Base-by-base conservation (phyloP, 768 basidiomycete genomes). In the Suillus subaureus region DNA sequence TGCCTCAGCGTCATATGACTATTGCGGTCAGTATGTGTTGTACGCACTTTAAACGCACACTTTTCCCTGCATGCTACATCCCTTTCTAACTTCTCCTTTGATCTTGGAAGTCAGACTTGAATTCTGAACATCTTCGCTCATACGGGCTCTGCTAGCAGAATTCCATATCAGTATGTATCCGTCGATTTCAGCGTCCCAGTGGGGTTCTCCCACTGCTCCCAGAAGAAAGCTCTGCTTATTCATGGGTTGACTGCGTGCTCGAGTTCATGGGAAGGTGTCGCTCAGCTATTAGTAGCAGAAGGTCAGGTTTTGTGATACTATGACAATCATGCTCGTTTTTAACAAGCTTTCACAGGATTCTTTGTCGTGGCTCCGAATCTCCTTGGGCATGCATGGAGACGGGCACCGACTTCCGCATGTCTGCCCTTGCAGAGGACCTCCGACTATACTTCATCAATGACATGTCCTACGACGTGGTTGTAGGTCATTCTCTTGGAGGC, bases 341-440 rank as follows among this genome's bases (percentile, higher is more conserved):
- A 28, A 62, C 23, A 15, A 12, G 37, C 33, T 40, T 39, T 16
- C 13, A 28, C 35, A 72, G 70, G 70, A 12, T 71, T 64, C 62
- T 61, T 71, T 13, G 68, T 72, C n/a, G 67, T 63, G 21, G 71
- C 71, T 4, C 71, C 71, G 2, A 67, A 72, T 42, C 68, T 72
- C 26, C 31, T 65, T 21, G 69, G 69, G 39, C 69, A 69, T 31
- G 69, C 57, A 55, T 63, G 45, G 49, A 60, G 69, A 18, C 62
- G 62, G 23, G 61, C 47, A 51, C 42, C 12, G 64, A 68, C 62
- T 68, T 66, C 39, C 63, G 54, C 21, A 26, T 69, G 40, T 37
- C 61, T 40, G 49, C 58, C 8, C 61, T 71, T 15, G 57, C 55
- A 13, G 56, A 70, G 52, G 71, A 72, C 21, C 66, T 68, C 21